Percentiles rank a stretch among this genome's conserved stretches.
phyloP scores from a whole-genome alignment of 495 filamentous ascomycete genomes.

The Staphylotrichum tortipilum region DNA sequence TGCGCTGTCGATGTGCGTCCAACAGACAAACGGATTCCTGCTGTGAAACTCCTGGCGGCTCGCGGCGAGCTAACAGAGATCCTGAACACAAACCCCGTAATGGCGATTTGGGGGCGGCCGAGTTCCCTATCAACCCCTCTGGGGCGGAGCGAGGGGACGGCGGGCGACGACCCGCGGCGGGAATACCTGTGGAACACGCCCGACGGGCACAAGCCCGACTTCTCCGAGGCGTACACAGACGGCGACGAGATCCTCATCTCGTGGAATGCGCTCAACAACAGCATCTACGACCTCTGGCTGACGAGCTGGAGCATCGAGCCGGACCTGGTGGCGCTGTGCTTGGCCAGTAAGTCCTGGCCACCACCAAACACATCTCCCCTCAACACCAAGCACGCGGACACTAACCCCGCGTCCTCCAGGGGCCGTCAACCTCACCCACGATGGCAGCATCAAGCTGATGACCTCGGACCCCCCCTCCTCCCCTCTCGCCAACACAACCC shows the following conservation, averaged over 20 bases:
- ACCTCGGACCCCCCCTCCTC: constrained; percentile 4
- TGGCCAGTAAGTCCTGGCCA: constrained; percentile 13
- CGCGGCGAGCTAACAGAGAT: not conserved
- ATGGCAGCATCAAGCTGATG: constrained; percentile 8
- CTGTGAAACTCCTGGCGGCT: no score
- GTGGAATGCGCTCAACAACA: constrained; percentile 18
- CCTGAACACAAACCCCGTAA: not conserved
- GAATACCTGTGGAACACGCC: constrained; percentile 14
- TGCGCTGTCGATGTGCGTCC: not conserved
- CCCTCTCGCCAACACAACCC: not conserved
- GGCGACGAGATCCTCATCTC: constrained; percentile 17
- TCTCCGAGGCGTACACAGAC: constrained; percentile 7
- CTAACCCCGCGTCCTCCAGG: constrained; percentile 3
- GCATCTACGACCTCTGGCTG: constrained; percentile 16
- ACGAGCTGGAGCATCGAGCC: constrained; percentile 10
- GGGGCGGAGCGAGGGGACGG: not conserved
- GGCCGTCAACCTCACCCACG: constrained; percentile 13
- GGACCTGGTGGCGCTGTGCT: constrained; percentile 7
- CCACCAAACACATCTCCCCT: not conserved
- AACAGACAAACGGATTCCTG: no score
- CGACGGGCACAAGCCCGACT: constrained; percentile 8
- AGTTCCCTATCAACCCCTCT: not conserved
- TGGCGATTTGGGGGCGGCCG: constrained; percentile 1
- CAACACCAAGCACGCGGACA: no score
- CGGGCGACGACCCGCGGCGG: not conserved